These are phyloP conservation scores for Pythium vanterpoolii DNA, from an alignment of 352 stramenopile species.

Conservation along the genomic window DNA sequence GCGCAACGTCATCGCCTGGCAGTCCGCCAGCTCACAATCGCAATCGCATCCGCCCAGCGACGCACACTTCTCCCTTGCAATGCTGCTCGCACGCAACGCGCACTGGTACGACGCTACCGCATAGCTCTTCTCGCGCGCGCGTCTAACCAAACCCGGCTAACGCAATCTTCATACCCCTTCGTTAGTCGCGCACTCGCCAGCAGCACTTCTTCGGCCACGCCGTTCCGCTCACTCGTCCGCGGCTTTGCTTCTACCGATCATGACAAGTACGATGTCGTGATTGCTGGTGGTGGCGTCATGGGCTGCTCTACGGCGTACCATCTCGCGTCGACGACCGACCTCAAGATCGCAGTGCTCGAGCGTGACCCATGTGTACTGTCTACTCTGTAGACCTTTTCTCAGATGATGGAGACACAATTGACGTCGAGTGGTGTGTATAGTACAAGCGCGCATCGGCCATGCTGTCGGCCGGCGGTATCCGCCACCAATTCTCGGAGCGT, in stretches of 20 bases:
- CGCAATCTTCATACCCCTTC: too few relatives aligned
- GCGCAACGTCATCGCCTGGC: too few relatives aligned
- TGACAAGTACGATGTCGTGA: constrained; percentile 68
- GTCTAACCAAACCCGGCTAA: too few relatives aligned
- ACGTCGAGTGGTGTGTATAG: constrained; percentile 23
- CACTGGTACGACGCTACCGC: background rate
- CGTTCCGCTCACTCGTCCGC: background rate
- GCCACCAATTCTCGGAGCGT: constrained; percentile 77
- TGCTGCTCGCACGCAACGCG: constrained; percentile 6
- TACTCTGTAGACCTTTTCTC: background rate
- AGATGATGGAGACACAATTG: background rate
- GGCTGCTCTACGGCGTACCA: constrained; percentile 87
- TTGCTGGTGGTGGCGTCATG: constrained; percentile 79
- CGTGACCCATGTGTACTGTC: constrained; percentile 49
- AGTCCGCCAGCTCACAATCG: background rate
- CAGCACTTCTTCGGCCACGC: background rate
- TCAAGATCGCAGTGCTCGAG: constrained; percentile 76
- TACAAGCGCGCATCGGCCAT: constrained; percentile 83
- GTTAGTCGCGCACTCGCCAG: background rate
- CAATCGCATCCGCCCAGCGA: background rate
- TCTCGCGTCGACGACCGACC: constrained; percentile 56
- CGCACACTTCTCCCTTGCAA: background rate
- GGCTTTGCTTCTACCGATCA: constrained; percentile 5
- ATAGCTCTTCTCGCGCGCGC: background rate
- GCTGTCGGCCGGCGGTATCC: constrained; percentile 73